Evolutionary conservation across 2,329 filamentous ascomycete genomes (phyloP), one percentile per base, ranked within the genome.

Genomic region (Fusarium camptoceras): DNA sequence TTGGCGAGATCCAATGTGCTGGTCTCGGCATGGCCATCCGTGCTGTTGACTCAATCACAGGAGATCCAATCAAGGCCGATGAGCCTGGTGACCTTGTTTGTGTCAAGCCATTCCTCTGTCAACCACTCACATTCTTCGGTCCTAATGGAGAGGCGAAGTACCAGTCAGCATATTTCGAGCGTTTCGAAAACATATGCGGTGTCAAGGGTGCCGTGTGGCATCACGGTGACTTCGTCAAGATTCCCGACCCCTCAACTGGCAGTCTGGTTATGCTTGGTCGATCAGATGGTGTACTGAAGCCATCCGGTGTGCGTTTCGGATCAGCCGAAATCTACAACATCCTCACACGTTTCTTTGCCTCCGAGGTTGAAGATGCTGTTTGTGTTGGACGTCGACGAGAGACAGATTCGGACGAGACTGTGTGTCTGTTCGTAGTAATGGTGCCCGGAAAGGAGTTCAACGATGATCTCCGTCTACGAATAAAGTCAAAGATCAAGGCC

Each of bases 261-360:
- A 93, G 94, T 0, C 82, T 98, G 12, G 86, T 94, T 71, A 98
- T 98, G 95, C 87, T 98, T 0, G 95, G 96, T 5, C 88, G 95
- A 27, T 96, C 92, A 54, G 95, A 99, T 75, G 96, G 96, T 6
- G 93, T 98, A 8, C 83, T 99, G 16, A 99, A 99, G 78, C 96
- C 96, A 0, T 89, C 91, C 0, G 96, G 96, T 4, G 94, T 99
- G 20, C 86, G 95, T 1, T 98, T 99, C 76, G 95, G 95, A 7
- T 94, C 91, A 31, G 94, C 95, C 1, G 96, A 99, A 83, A 97
- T 99, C 22, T 98, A 98, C 81, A 98, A 97, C 77, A 86, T 98
- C n/a, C 83, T 98, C 28, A 88, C 96, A 3, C 89, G 92, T 71
- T 92, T 94, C 80, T 98, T 98, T 74, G 87, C 90, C 0, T 82